A percentile compares a stretch with the other conserved stretches of the same genome.
These are phyloP conservation scores for Cyclotella sp. DNA, from an alignment of 108 stramenopile genomes.

Conservation along the genomic window DNA sequence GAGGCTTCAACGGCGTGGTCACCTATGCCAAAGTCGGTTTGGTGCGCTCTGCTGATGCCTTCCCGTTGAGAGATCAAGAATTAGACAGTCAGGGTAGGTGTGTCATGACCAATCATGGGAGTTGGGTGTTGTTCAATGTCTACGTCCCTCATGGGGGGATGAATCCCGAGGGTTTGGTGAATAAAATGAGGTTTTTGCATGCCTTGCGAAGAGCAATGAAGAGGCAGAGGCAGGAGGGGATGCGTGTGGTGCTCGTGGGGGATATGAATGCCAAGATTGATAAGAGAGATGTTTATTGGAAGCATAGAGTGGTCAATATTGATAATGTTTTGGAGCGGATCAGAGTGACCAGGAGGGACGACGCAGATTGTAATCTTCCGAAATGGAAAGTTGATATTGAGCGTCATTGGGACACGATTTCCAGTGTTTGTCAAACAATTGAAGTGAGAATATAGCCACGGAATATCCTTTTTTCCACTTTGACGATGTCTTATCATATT, in stretches of 20 bases:
- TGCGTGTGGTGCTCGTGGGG: conserved; percentile 82
- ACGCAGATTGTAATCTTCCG: conserved; percentile 31
- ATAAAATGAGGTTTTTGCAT: conserved; percentile 86
- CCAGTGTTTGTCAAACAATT: conserved; percentile 55
- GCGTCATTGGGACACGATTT: conserved; percentile 67
- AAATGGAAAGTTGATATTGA: conserved; percentile 77
- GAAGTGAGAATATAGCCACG: conserved; percentile 45
- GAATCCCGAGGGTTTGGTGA: conserved; percentile 50
- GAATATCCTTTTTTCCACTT: too few species aligned
- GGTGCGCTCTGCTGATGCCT: conserved; percentile 59
- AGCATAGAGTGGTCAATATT: conserved; percentile 59
- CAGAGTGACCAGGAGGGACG: not conserved
- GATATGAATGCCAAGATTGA: conserved; percentile 87
- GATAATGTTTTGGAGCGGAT: conserved; percentile 53
- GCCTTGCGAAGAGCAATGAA: conserved; percentile 79
- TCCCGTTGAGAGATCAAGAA: conserved; percentile 62
- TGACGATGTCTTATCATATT: not conserved
- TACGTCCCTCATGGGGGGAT: conserved; percentile 83
- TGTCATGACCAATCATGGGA: conserved; percentile 91
- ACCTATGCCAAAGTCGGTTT: conserved; percentile 78
- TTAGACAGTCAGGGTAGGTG: conserved; percentile 90
- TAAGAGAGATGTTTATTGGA: conserved; percentile 71
- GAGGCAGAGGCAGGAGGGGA: conserved; percentile 61
- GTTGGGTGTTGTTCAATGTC: conserved; percentile 89
- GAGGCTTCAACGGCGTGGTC: conserved; percentile 90